These are phyloP conservation scores for Crithidia brevicula DNA, from an alignment of 208 protist species.

Conservation along the genomic window DNA sequence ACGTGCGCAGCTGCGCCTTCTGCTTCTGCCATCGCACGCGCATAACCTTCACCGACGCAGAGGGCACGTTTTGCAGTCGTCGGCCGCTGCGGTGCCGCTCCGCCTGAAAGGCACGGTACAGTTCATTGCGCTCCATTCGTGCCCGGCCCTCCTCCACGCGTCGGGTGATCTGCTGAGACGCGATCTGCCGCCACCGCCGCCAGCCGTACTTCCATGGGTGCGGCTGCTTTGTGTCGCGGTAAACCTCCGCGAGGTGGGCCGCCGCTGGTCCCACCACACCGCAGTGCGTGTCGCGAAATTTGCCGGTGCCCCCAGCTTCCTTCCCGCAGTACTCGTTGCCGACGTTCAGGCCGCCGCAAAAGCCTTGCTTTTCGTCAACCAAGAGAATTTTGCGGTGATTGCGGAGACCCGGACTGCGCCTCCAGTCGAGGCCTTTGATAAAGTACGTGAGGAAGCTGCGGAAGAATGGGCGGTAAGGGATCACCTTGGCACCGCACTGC, in stretches of 20 bases:
- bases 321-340: slow-evolving; percentile 92
- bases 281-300: slow-evolving; percentile 91
- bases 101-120: slow-evolving; percentile 34
- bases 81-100: slow-evolving; percentile 20
- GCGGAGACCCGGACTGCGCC: slow-evolving; percentile 80
- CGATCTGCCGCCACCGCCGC: slow-evolving; percentile 80
- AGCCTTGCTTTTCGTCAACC: slow-evolving; percentile 82
- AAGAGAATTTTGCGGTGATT: slow-evolving; percentile 94
- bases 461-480: slow-evolving; percentile 88
- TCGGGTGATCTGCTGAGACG: slow-evolving; percentile 57
- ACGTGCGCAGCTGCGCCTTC: slow-evolving; percentile 22
- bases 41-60: slow-evolving; percentile 34
- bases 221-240: slow-evolving; percentile 86
- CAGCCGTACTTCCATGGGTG: slow-evolving; percentile 84
- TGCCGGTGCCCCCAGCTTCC: slow-evolving; percentile 62
- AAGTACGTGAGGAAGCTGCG: slow-evolving; percentile 70
- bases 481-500: slow-evolving; percentile 75
- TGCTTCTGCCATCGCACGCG: slow-evolving; percentile 28
- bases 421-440: slow-evolving; percentile 72
- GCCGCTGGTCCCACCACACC: slow-evolving; percentile 75
- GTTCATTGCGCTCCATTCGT: slow-evolving; percentile 31
- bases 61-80: slow-evolving; percentile 30
- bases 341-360: slow-evolving; percentile 93
- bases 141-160: slow-evolving; percentile 40
- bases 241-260: slow-evolving; percentile 79